Evolutionary conservation across 805 yeast genomes (phyloP), one percentile per base, ranked within the genome.

Genomic region (Metschnikowia kofuensis): DNA sequence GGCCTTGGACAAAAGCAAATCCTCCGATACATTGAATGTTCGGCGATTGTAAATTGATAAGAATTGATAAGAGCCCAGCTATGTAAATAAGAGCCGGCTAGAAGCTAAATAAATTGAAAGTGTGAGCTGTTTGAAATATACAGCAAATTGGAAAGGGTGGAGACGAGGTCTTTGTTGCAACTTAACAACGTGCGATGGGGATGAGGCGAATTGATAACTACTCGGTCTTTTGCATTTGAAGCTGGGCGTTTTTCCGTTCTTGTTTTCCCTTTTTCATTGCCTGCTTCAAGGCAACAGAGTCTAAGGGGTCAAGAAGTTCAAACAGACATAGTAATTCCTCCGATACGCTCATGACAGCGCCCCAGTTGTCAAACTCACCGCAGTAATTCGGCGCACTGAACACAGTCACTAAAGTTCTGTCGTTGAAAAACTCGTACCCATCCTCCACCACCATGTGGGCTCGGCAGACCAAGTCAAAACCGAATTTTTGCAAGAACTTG

Each of bases 281-380:
- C 65, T 88, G 96, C 64, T 92, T 91, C 68, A 94, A 78, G 5
- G 97, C 97, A 15, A 87, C 85, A 44, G 95, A 82, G 69, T 92
- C 98, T 58, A 94, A 75, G 8, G 99, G 99, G 68, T 94, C 97
- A 50, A 92, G 75, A 47, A 92, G 77, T 67, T 92, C 99, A 68
- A 92, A 92, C 53, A 94, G 85, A 68, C 99, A 92, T 49, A 94
- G 73, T 55, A 92, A 75, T 59, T 92, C 97, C 54, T 92, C 97
- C 54, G 89, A 82, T 13, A 92, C 98, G 58, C 95, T 84, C 98
- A 92, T 92, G 6, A 92, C 97, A 2, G 99, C 99, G 26, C 96
- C 97, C 96, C 96, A 89, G 61, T 89, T 89, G 65, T 90, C 89
- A 61, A 84, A 84, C 65, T 84, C 90, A n/a, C 90, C 89, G 60